Base-by-base conservation (phyloP, 2,329 filamentous ascomycete species). In the Cercospora sp. region DNA sequence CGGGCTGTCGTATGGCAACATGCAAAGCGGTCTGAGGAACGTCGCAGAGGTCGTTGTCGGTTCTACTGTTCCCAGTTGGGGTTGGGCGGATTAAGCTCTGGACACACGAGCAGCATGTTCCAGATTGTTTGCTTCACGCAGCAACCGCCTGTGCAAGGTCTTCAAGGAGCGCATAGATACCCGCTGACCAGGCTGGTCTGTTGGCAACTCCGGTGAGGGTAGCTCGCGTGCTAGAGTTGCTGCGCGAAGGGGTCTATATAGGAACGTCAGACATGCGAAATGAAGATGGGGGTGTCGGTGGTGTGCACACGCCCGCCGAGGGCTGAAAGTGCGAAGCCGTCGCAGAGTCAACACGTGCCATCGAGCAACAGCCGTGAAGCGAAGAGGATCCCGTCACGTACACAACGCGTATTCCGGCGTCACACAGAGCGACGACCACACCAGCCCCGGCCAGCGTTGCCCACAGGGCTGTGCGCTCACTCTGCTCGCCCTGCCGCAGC, bases 321-420 rank as follows among this genome's bases (percentile, higher is more conserved):
- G 24, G 26, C n/a, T 26, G 61, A 13, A 21, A 63, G 28, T 28
- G 18, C 9, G 61, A 32, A 53, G 61, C 40, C 61, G 45, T 45
- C 28, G 40, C 40, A 51, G 34, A 53, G 40, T 28, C 26, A 21
- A 57, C 61, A 64, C 49, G 61, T 57, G 51, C 49, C 16, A 30
- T 55, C 45, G 61, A 63, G 61, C 61, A 63, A 63, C 61, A 63
- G 43, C 61, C 61, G 61, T 16, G 61, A 53, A 63, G 61, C 61
- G 61, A 63, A 45, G 40, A 21, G 24, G 43, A 51, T 51, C 59
- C 43, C 43, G 61, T 49, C 61, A 53, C 61, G 61, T 63, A 26
- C 26, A 63, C 61, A 51, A 63, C 61, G 45, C 61, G 61, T 63
- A 49, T 63, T 53, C 61, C 43, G 61, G 43, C 28, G 45, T 37